Conservation (phyloP, 2,329 filamentous ascomycete species). For the Podosphaera fusca region DNA sequence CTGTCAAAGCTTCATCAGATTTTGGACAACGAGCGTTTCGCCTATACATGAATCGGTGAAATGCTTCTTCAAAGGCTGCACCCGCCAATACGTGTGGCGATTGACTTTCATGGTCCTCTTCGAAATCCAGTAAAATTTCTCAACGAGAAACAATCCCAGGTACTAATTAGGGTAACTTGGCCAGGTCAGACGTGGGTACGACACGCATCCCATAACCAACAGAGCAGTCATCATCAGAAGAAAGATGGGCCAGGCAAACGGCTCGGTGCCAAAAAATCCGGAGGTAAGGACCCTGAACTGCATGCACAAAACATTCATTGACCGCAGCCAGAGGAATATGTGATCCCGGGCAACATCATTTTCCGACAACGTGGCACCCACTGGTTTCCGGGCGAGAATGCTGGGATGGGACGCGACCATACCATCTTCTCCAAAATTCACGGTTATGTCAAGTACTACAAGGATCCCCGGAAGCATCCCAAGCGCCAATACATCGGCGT, state of each 20-base stretch:
- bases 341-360: slow-evolving; percentile 91
- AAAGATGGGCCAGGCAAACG: slow-evolving; percentile 61
- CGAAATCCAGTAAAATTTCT: slow-evolving; percentile 7
- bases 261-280: slow-evolving; percentile 79
- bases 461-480: slow-evolving; percentile 60
- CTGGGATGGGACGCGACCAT: slow-evolving; percentile 84
- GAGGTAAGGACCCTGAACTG: slow-evolving; percentile 30
- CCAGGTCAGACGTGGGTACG: slow-evolving; percentile 10
- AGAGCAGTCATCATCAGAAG: slow-evolving; percentile 42
- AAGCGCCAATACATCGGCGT: slow-evolving; percentile 89
- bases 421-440: slow-evolving; percentile 71
- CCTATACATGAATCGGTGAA: background rate
- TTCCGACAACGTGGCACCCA: slow-evolving; percentile 87
- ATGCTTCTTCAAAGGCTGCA: slow-evolving; percentile 17
- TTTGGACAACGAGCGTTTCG: background rate
- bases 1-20: background rate
- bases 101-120: slow-evolving; percentile 13
- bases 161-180: slow-evolving; percentile 6
- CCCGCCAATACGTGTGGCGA: slow-evolving; percentile 20
- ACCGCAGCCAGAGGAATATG: slow-evolving; percentile 48
- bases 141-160: slow-evolving; percentile 13
- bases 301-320: background rate
- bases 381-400: slow-evolving; percentile 92
- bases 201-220: slow-evolving; percentile 26
- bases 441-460: slow-evolving; percentile 94